Evolutionary conservation across 1,284 basidiomycete species (phyloP).

Genomic region (Amylostereum areolatum): DNA sequence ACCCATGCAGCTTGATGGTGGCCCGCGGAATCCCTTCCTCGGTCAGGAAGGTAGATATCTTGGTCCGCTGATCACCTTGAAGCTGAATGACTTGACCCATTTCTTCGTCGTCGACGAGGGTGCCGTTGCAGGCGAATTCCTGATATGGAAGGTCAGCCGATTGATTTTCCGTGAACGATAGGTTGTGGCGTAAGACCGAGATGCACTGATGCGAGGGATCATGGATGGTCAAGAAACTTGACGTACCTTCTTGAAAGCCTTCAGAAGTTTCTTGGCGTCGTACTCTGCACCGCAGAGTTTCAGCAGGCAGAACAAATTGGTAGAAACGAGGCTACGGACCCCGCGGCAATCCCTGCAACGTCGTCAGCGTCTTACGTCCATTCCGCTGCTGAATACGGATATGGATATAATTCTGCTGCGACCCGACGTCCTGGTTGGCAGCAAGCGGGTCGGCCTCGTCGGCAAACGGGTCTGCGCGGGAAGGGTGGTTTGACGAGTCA

Average conservation of each 20-base stretch:
- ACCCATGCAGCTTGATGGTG: conserved; percentile 84
- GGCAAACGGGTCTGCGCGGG: conserved; percentile 81
- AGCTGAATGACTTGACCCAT: conserved; percentile 98
- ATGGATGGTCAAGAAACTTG: no score
- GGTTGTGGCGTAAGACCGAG: no score
- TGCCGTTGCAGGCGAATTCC: conserved; percentile 99
- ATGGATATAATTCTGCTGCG: conserved; percentile 86
- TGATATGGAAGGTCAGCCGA: conserved; percentile 27
- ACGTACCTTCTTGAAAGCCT: conserved; percentile 92
- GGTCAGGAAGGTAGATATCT: conserved; percentile 84
- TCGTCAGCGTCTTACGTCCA: conserved; percentile 98
- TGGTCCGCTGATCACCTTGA: conserved; percentile 94
- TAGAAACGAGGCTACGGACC: conserved; percentile 41
- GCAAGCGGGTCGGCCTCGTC: conserved; percentile 82
- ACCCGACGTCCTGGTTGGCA: conserved; percentile 72
- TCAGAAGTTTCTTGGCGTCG: conserved; percentile 97
- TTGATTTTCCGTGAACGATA: no score
- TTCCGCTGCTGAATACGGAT: conserved; percentile 99
- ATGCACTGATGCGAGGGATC: no score
- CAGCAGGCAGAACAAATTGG: conserved; percentile 5
- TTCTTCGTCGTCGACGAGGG: conserved; percentile 94
- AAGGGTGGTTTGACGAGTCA: conserved; percentile 4
- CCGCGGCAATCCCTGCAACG: conserved; percentile 93
- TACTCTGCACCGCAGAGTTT: conserved; percentile 59
- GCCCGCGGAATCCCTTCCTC: conserved; percentile 69